These are phyloP conservation scores for Biancaea sappan DNA, from an alignment of 306 rosid genomes.

Conservation along the genomic window DNA sequence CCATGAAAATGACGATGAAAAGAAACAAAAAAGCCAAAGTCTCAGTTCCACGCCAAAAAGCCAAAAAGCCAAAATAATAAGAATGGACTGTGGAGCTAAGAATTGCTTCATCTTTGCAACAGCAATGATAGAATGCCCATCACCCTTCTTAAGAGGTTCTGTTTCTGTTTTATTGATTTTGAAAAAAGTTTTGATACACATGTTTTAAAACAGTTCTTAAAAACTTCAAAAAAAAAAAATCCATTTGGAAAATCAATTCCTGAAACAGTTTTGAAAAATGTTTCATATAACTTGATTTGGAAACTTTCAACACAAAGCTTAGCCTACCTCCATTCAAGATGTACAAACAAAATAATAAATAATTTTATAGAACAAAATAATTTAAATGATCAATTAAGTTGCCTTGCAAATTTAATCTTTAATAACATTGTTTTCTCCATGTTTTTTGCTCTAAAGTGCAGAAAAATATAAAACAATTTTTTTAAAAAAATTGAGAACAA, in stretches of 20 bases:
- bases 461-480: neutral
- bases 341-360: neutral
- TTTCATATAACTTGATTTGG: neutral
- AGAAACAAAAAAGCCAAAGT: neutral
- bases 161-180: neutral
- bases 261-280: neutral
- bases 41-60: neutral
- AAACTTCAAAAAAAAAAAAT: neutral
- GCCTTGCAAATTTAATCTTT: neutral
- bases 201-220: neutral
- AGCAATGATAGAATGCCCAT: neutral
- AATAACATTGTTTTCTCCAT: neutral
- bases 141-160: neutral
- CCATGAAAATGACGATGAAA: neutral
- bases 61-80: too few species aligned
- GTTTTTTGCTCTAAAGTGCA: neutral
- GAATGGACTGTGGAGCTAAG: neutral
- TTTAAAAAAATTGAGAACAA: neutral
- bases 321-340: neutral
- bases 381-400: neutral
- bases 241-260: neutral
- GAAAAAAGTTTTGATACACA: neutral
- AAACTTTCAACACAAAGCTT: neutral
- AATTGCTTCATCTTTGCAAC: neutral
- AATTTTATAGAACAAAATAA: neutral